phyloP scores from a whole-genome alignment of 2,329 filamentous ascomycete genomes.

The Aaosphaeria pasadenensis region DNA sequence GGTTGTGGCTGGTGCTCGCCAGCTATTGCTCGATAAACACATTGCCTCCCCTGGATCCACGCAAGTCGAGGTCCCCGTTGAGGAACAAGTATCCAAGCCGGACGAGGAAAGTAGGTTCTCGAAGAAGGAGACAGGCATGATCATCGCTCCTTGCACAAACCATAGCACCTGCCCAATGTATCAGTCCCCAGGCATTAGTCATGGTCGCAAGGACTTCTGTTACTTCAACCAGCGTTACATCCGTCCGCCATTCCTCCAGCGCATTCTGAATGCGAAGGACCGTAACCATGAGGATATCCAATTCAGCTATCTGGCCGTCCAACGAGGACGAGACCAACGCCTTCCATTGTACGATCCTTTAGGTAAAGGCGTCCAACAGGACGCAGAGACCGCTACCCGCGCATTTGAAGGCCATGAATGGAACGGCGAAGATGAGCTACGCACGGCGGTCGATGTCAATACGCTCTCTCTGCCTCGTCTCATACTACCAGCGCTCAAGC shows the following conservation, averaged over 20 bases:
- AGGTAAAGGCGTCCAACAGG: slow-evolving; percentile 44
- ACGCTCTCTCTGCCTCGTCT: slow-evolving; percentile 72
- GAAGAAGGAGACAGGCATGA: slow-evolving; percentile 59
- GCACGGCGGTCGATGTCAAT: slow-evolving; percentile 36
- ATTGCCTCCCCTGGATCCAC: slow-evolving; percentile 61
- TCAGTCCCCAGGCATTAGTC: slow-evolving; percentile 62
- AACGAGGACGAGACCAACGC: slow-evolving; percentile 67
- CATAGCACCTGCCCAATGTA: slow-evolving; percentile 91
- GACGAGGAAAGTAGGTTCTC: slow-evolving; percentile 29
- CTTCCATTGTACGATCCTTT: slow-evolving; percentile 27
- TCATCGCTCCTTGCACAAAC: slow-evolving; percentile 73
- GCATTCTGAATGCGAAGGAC: slow-evolving; percentile 64
- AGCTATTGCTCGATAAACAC: slow-evolving; percentile 72
- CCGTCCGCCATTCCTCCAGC: slow-evolving; percentile 77
- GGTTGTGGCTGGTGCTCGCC: slow-evolving; percentile 78
- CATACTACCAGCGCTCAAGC: slow-evolving; percentile 79
- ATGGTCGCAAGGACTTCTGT: slow-evolving; percentile 84
- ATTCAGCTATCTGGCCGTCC: slow-evolving; percentile 85
- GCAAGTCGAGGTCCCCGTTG: slow-evolving; percentile 34
- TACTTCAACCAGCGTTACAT: slow-evolving; percentile 88
- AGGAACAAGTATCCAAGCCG: slow-evolving; percentile 42
- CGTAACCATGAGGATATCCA: slow-evolving; percentile 86
- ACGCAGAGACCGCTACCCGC: slow-evolving; percentile 56
- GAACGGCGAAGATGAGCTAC: slow-evolving; percentile 21
- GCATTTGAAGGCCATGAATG: slow-evolving; percentile 70